phyloP scores from a whole-genome alignment of 345 rosid genomes.

The Syzygium jambos region DNA sequence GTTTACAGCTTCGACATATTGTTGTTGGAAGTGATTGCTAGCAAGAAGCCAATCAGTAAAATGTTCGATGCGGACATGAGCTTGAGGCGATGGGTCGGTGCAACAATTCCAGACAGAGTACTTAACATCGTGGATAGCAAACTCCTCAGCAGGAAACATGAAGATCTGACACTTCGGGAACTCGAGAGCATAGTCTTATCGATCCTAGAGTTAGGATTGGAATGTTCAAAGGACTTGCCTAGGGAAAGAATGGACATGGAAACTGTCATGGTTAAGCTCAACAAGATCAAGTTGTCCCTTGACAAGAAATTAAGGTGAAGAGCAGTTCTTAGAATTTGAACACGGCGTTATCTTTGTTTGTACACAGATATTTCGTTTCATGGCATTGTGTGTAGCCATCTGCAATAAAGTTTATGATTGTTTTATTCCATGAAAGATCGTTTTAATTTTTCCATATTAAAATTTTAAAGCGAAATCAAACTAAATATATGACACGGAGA shows the following conservation, averaged over 20 bases:
- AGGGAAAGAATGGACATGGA: neutral
- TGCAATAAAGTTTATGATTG: too few relatives aligned
- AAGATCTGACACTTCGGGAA: neutral
- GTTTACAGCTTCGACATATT: neutral
- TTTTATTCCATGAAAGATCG: too few relatives aligned
- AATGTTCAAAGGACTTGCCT: neutral
- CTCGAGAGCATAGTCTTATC: neutral
- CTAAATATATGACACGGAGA: too few relatives aligned
- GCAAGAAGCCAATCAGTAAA: neutral
- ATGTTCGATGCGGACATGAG: neutral
- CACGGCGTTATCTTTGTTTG: too few relatives aligned
- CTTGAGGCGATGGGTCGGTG: neutral
- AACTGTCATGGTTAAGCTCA: neutral
- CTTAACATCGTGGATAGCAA: neutral
- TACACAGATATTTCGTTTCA: too few relatives aligned
- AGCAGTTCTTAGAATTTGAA: too few relatives aligned
- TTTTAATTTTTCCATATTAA: too few relatives aligned
- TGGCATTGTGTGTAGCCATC: too few relatives aligned
- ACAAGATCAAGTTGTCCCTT: neutral
- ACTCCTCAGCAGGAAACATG: neutral
- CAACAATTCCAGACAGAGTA: neutral
- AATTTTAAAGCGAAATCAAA: too few relatives aligned
- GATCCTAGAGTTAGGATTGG: neutral
- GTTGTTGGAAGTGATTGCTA: neutral
- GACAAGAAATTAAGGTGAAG: neutral